Conservation (phyloP, 192 early-diverging fungal genomes). For the Dispira simplex region DNA sequence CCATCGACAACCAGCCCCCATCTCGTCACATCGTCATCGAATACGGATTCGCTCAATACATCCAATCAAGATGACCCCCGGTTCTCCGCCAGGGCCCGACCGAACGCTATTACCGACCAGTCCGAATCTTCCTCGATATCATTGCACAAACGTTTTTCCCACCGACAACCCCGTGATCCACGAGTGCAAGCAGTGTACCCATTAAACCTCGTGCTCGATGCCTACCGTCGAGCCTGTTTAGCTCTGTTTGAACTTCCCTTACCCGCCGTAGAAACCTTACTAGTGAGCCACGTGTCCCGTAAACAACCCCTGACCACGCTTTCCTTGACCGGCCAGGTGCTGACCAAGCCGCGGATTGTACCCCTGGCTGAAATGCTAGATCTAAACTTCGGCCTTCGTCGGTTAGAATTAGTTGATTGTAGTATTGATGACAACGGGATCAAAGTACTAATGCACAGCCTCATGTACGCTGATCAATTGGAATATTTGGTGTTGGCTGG, state of each 20-base stretch:
- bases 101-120: constrained; percentile 12
- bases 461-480: constrained; percentile 48
- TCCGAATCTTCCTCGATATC: constrained; percentile 22
- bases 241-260: constrained; percentile 21
- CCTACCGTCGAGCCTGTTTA: constrained; percentile 19
- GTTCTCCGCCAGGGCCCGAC: not conserved
- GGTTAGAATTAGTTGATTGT: constrained; percentile 52
- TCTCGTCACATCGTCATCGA: not conserved
- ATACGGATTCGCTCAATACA: not conserved
- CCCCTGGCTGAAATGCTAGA: constrained; percentile 63
- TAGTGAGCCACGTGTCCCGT: not conserved
- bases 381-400: constrained; percentile 52
- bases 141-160: constrained; percentile 22
- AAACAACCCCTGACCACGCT: constrained; percentile 12
- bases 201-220: constrained; percentile 14
- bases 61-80: not conserved
- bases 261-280: constrained; percentile 2
- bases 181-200: not conserved
- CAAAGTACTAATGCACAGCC: constrained; percentile 52
- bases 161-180: constrained; percentile 18
- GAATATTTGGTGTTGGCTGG: constrained; percentile 47
- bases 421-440: constrained; percentile 55
- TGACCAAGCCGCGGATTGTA: constrained; percentile 38
- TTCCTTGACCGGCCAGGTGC: constrained; percentile 26
- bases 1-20: too few species aligned